Percentiles rank a stretch among this genome's conserved stretches.
Evolutionary conservation across 805 yeast species (phyloP).

Genomic region (Schwanniomyces polymorphus): DNA sequence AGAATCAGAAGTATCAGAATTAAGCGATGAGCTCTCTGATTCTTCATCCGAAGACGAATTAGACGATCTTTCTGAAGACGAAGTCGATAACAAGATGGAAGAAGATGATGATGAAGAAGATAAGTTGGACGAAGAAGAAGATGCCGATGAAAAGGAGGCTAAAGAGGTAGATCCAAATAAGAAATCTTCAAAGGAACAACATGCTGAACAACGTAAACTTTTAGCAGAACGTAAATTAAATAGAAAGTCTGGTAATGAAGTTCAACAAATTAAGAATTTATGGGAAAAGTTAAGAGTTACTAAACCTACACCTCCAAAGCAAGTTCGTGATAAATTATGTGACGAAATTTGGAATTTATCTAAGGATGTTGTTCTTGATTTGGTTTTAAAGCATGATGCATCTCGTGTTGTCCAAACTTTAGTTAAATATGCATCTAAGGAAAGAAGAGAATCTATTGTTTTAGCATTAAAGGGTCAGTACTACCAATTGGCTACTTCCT

Average conservation of each 20-base stretch:
- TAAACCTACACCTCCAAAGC: conserved; percentile 76
- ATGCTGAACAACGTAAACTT: conserved; percentile 77
- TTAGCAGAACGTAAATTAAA: conserved; percentile 81
- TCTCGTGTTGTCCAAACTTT: conserved; percentile 94
- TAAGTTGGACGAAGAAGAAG: conserved; percentile 15
- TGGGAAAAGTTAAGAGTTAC: conserved; percentile 94
- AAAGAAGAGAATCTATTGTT: conserved; percentile 71
- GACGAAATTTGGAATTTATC: conserved; percentile 84
- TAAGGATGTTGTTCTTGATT: conserved; percentile 73
- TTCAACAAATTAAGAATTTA: conserved; percentile 76
- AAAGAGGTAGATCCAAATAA: conserved; percentile 39
- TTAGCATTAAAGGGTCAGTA: conserved; percentile 69
- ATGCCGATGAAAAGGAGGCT: conserved; percentile 10
- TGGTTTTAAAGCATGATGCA: conserved; percentile 94
- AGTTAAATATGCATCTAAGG: conserved; percentile 80
- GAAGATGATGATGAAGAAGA: conserved; percentile 22
- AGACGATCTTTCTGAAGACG: conserved; percentile 20
- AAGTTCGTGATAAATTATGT: conserved; percentile 72
- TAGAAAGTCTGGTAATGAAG: conserved; percentile 84
- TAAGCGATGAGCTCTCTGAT: conserved; percentile 7
- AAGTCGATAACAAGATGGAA: conserved; percentile 12
- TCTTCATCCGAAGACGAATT: conserved; percentile 11
- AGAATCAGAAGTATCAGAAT: conserved; percentile 11
- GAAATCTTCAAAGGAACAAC: conserved; percentile 62
- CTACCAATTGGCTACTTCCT: conserved; percentile 82